phyloP scores from a whole-genome alignment of 495 filamentous ascomycete genomes.

The Staphylotrichum tortipilum region DNA sequence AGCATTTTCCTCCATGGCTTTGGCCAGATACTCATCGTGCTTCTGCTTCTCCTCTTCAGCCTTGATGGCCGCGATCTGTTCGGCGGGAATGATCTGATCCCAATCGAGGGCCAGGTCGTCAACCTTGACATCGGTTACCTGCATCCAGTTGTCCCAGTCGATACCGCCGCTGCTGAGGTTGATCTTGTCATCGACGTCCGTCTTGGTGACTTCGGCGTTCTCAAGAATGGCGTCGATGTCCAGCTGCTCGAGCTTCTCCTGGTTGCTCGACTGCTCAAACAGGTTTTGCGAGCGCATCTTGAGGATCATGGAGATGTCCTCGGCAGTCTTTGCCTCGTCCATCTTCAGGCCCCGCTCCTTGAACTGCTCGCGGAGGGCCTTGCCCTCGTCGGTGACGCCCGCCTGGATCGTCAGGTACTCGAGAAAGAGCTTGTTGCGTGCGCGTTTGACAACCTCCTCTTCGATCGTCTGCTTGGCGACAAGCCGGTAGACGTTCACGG shows the following conservation, averaged over 20 bases:
- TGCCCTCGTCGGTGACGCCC: slow-evolving; percentile 87
- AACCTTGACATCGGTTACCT: slow-evolving; percentile 89
- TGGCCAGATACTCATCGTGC: slow-evolving; percentile 72
- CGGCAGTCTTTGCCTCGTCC: slow-evolving; percentile 72
- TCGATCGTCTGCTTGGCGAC: slow-evolving; percentile 98
- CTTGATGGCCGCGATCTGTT: slow-evolving; percentile 79
- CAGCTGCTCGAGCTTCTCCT: slow-evolving; percentile 92
- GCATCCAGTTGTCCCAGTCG: slow-evolving; percentile 91
- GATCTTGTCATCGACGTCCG: slow-evolving; percentile 64
- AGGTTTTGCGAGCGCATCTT: slow-evolving; percentile 91
- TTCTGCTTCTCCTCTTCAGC: slow-evolving; percentile 76
- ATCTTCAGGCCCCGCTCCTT: slow-evolving; percentile 46
- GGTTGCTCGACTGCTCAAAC: slow-evolving; percentile 94
- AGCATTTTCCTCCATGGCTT: slow-evolving; percentile 74
- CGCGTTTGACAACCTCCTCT: slow-evolving; percentile 91
- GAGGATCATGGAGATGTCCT: slow-evolving; percentile 87
- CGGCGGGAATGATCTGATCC: slow-evolving; percentile 97
- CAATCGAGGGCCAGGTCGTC: slow-evolving; percentile 73
- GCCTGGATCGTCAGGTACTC: slow-evolving; percentile 96
- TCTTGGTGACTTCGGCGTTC: slow-evolving; percentile 91
- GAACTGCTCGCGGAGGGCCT: slow-evolving; percentile 55
- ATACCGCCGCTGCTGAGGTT: slow-evolving; percentile 63
- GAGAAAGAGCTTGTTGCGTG: slow-evolving; percentile 95
- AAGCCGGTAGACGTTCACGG: slow-evolving; percentile 89
- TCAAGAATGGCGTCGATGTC: slow-evolving; percentile 95